A percentile compares a stretch with the other conserved stretches of the same genome.
Conservation (phyloP, 176 grass and related monocot genomes). For the Hordeum marinum region DNA sequence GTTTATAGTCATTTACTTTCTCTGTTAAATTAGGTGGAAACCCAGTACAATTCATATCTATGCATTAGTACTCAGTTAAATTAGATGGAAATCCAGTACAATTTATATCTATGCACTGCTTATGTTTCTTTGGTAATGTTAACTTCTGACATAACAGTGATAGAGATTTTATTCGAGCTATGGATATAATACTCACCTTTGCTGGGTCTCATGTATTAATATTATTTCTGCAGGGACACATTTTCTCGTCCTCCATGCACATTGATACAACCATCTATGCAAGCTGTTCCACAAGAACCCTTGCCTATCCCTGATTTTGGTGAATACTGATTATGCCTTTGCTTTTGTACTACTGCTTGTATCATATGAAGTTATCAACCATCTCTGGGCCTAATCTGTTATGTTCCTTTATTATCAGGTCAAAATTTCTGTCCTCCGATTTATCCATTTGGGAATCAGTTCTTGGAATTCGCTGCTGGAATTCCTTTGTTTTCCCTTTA, state of each 20-base stretch:
- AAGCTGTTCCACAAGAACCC: slow-evolving; percentile 48
- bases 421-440: slow-evolving; percentile 93
- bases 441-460: slow-evolving; percentile 76
- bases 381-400: slow-evolving; percentile 20
- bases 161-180: not conserved
- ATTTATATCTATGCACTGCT: slow-evolving; percentile 14
- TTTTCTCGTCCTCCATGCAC: slow-evolving; percentile 96
- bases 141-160: not conserved
- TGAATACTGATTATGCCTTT: slow-evolving; percentile 32
- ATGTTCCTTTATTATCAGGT: slow-evolving; percentile 47
- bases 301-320: slow-evolving; percentile 80
- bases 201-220: not conserved
- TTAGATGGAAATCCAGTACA: not conserved
- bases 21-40: not conserved
- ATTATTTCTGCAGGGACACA: slow-evolving; percentile 72
- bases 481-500: slow-evolving; percentile 90
- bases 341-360: slow-evolving; percentile 14
- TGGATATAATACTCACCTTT: slow-evolving; percentile 14
- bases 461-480: slow-evolving; percentile 45
- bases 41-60: slow-evolving; percentile 12
- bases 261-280: slow-evolving; percentile 97
- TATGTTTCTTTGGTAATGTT: slow-evolving; percentile 17
- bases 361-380: not conserved
- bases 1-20: slow-evolving; percentile 13
- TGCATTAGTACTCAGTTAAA: not conserved